phyloP scores from a whole-genome alignment of 1,139 yeast genomes.

The Debaryomycetaceae sp. region DNA sequence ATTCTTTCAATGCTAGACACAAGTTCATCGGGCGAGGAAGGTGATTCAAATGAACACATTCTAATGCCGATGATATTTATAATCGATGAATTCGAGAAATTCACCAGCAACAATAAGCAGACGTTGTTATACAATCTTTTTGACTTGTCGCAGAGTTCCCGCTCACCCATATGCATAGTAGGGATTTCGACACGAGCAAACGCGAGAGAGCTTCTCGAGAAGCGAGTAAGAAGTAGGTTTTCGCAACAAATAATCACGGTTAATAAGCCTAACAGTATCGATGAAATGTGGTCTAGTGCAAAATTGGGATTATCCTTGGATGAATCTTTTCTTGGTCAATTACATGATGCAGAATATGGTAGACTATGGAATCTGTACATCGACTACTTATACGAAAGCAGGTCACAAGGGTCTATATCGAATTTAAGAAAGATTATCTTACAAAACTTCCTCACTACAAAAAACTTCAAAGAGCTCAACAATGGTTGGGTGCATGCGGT shows the following conservation, averaged over 20 bases:
- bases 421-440: conserved; percentile 22
- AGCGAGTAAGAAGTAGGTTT: conserved; percentile 86
- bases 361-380: conserved; percentile 52
- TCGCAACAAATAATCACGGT: conserved; percentile 72
- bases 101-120: conserved; percentile 70
- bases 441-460: conserved; percentile 55
- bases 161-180: conserved; percentile 75
- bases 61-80: conserved; percentile 65
- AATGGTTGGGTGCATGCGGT: conserved; percentile 49
- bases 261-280: conserved; percentile 45
- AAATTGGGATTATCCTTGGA: conserved; percentile 24
- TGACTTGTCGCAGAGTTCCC: conserved; percentile 74
- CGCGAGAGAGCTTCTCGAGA: conserved; percentile 78
- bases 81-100: conserved; percentile 82
- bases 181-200: conserved; percentile 78
- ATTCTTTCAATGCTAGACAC: conserved; percentile 31
- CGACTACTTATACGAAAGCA: conserved; percentile 16
- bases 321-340: conserved; percentile 10
- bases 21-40: conserved; percentile 12
- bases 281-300: conserved; percentile 40
- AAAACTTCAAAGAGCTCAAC: conserved; percentile 55
- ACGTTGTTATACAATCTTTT: conserved; percentile 81
- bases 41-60: conserved; percentile 6
- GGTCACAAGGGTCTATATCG: conserved; percentile 5
- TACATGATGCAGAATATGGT: conserved; percentile 23